Evolutionary conservation across 139 green algal species (phyloP).

Genomic region (Pycnococcus provasolii): DNA sequence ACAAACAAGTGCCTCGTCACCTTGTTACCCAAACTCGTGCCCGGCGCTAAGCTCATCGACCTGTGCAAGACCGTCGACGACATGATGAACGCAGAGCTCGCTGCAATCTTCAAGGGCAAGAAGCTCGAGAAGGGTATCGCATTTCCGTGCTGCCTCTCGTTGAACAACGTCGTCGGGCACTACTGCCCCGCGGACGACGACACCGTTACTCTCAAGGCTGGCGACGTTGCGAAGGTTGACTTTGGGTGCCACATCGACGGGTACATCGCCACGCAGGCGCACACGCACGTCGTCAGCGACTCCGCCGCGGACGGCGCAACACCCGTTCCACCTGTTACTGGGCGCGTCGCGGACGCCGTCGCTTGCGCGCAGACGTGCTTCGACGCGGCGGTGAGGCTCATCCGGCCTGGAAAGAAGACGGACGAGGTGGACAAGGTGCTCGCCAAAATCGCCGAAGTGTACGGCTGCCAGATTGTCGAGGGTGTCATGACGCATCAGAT

Average conservation of each 20-base stretch:
- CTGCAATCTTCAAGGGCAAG: constrained; percentile 82
- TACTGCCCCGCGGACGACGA: constrained; percentile 70
- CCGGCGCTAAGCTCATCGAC: constrained; percentile 83
- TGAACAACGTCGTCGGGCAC: constrained; percentile 89
- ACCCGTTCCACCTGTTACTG: constrained; percentile 43
- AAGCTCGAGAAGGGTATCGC: constrained; percentile 92
- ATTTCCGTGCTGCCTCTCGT: constrained; percentile 87
- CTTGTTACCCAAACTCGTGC: constrained; percentile 56
- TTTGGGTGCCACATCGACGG: constrained; percentile 93
- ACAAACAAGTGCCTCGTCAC: constrained; percentile 73
- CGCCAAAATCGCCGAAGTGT: constrained; percentile 65
- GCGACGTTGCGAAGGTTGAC: constrained; percentile 90
- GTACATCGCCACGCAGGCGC: constrained; percentile 76
- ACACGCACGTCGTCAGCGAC: constrained; percentile 62
- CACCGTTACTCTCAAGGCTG: constrained; percentile 53
- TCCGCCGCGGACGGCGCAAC: constrained; percentile 5
- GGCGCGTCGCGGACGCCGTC: constrained; percentile 74
- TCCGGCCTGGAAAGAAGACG: constrained; percentile 69
- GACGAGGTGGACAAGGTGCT: constrained; percentile 61
- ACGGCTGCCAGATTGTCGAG: constrained; percentile 82
- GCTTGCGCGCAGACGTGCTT: constrained; percentile 59
- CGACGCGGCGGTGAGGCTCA: constrained; percentile 76
- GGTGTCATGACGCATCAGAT: constrained; percentile 89
- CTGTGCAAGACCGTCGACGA: constrained; percentile 71
- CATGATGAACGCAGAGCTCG: constrained; percentile 57